phyloP scores from a whole-genome alignment of 768 basidiomycete genomes.

The Collybiopsis confluens region DNA sequence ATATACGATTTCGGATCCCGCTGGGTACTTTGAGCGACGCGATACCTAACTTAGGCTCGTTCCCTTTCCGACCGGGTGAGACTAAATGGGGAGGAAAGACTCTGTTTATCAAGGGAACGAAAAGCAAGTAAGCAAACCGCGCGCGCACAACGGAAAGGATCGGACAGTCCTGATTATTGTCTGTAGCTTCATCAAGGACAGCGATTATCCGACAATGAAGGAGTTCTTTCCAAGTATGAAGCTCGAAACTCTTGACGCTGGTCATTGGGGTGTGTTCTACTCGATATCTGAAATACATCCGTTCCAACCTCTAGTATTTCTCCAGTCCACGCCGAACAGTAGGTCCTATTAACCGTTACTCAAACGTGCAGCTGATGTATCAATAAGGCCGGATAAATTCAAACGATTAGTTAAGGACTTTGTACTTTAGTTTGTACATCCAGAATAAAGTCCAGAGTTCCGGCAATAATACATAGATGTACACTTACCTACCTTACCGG shows the following conservation, averaged over 20 bases:
- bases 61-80: conserved; percentile 65
- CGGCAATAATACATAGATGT: no score
- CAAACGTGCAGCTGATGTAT: neutral
- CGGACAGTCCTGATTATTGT: no score
- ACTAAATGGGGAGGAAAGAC: conserved; percentile 53
- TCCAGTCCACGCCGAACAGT: conserved; percentile 81
- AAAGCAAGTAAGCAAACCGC: conserved; percentile 53
- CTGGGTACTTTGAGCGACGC: conserved; percentile 57
- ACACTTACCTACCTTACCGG: no score
- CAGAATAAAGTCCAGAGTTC: no score
- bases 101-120: conserved; percentile 75
- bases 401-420: no score
- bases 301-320: neutral
- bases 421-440: neutral
- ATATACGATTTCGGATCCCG: conserved; percentile 70
- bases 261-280: conserved; percentile 87
- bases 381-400: no score
- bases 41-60: conserved; percentile 69
- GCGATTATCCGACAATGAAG: conserved; percentile 57
- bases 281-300: no score
- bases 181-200: conserved; percentile 68
- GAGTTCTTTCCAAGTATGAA: conserved; percentile 71
- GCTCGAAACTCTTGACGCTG: conserved; percentile 63
- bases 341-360: conserved; percentile 11
- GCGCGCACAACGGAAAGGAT: no score